Base-by-base conservation (phyloP, 2,329 filamentous ascomycete genomes). In the Dactylellina leptospora region DNA sequence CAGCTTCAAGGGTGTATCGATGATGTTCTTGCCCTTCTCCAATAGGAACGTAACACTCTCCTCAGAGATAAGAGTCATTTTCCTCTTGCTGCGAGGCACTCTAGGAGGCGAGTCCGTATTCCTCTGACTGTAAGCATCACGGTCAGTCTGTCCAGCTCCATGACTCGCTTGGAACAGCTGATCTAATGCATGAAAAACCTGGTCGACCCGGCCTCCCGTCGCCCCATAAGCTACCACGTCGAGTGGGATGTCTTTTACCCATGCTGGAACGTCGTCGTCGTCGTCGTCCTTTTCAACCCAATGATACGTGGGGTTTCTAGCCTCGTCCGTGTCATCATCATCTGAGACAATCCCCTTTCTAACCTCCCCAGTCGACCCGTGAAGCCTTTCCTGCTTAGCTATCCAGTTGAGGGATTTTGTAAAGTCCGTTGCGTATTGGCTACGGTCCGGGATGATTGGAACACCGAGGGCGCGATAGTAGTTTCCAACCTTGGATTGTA, bases 401-500 rank as follows among this genome's bases (percentile, higher is more conserved):
- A 87, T 84, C 80, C 84, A 88, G 75, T 80, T 83, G 75, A 90
- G 85, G 76, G 87, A 91, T 82, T 99, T 99, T 76, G 86, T 88
- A 76, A 97, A 96, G 79, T 99, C 95, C 25, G 95, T 96, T 18
- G 88, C 90, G 76, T 96, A 86, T 80, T 97, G 91, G 78, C 96
- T 91, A n/a, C 83, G 79, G 74, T 93, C 87, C 76, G 87, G 82
- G 74, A 91, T 84, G 58, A 97, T 83, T 10, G 83, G 78, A 1
- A 91, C 85, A 25, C 83, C 79, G 56, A 84, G 83, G 20, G 82
- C 81, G 30, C 84, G 82, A 80, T 93, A 96, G 80, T 90, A 89
- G n/a, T 83, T 77, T 56, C 84, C 83, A 9, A 90, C 85, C 10
- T 85, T 80, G 8, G 86, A 82, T 1, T 81, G 81, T 16, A 97